Evolutionary conservation across 768 basidiomycete species (phyloP), one percentile per base, ranked within the genome.

Genomic region (Suillus decipiens): DNA sequence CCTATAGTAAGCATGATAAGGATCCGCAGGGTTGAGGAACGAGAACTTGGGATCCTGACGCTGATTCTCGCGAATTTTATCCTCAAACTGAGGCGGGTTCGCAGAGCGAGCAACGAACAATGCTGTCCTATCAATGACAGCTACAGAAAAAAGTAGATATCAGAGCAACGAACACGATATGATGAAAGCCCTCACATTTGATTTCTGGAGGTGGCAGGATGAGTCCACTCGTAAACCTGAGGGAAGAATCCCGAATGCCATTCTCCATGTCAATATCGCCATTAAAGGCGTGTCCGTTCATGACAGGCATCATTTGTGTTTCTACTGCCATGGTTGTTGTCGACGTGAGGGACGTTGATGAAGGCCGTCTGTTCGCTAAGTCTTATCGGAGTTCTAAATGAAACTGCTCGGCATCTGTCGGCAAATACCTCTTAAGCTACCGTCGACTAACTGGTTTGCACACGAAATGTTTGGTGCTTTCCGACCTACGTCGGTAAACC

Each of bases 1-100:
- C 73, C 92, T 88, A 74, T 99, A 99, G 79, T 99, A 99, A 64
- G 93, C 93, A 88, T 99, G 94, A 80, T 97, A 99, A 67, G 97
- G 94, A 82, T 99, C 97, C 56, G 87, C 86, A 65, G 93, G 89
- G 80, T 96, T 96, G 76, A 99, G 86, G 82, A 99, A 99, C 63
- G 96, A 95, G 83, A 99, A 99, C 79, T 97, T 96, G 62, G 95
- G 94, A 81, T 99, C 96, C 67, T 88, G 85, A 78, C 95, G 93
- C 77, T 96, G 96, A 71, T 92, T 91, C 79, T 98, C 95, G 70
- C 95, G 88, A 76, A 99, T 95, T 79, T 96, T 96, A 74, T 95
- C 93, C 79, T 99, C 96, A 72, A 99, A 95, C 69, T 90, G 87
- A 11, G 88, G 86, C 8, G 96, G 95, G 70, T 97, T 93, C 33